Conservation (phyloP, 1,284 basidiomycete genomes). For the Testicularia cyperi region DNA sequence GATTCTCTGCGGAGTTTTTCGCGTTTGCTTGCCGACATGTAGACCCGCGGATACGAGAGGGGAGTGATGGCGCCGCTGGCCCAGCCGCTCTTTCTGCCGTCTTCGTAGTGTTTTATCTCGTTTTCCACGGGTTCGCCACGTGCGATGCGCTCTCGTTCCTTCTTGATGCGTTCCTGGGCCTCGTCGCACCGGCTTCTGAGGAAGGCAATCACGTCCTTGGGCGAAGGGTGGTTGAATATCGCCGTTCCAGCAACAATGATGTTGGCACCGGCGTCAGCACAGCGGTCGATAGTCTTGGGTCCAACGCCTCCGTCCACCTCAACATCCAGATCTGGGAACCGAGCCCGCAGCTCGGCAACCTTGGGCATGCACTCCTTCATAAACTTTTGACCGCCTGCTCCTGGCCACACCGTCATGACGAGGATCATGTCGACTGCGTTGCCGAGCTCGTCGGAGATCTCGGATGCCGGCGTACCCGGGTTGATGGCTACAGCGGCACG, state of each 20-base stretch:
- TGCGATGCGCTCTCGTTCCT: conserved; percentile 50
- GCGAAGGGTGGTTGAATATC: conserved; percentile 79
- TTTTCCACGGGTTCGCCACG: conserved; percentile 39
- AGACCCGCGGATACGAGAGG: conserved; percentile 37
- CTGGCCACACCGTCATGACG: conserved; percentile 60
- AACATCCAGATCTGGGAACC: conserved; percentile 85
- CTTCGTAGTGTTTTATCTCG: conserved; percentile 42
- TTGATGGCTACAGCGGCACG: conserved; percentile 58
- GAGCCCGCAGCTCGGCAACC: conserved; percentile 79
- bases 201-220: conserved; percentile 64
- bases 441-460: conserved; percentile 56
- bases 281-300: conserved; percentile 82
- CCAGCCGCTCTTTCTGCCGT: conserved; percentile 24
- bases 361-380: conserved; percentile 88
- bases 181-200: conserved; percentile 50
- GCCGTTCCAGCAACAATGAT: conserved; percentile 98
- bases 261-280: conserved; percentile 82
- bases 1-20: conserved; percentile 35
- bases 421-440: conserved; percentile 58
- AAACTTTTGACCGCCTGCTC: conserved; percentile 89
- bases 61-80: conserved; percentile 34
- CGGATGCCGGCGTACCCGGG: conserved; percentile 55
- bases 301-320: conserved; percentile 97
- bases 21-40: conserved; percentile 32
- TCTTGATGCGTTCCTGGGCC: conserved; percentile 54